Evolutionary conservation across 2,329 filamentous ascomycete species (phyloP).

Genomic region (Aspergillus hiratsukae): DNA sequence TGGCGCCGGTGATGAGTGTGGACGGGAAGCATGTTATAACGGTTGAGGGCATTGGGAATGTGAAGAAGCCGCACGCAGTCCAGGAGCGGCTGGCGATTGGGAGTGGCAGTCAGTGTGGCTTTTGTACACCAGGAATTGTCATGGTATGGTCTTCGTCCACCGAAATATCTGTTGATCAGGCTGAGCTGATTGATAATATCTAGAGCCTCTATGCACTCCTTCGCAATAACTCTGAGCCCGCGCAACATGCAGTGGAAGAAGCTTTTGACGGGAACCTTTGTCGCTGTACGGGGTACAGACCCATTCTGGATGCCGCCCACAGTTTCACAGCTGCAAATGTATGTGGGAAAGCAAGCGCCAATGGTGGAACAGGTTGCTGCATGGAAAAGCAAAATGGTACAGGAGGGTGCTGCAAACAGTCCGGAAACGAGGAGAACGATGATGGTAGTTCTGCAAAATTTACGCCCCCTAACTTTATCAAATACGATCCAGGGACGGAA

Average conservation of each 20-base stretch:
- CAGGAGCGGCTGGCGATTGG: slow-evolving; percentile 88
- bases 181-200: slow-evolving; percentile 6
- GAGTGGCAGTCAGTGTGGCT: slow-evolving; percentile 91
- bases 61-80: slow-evolving; percentile 77
- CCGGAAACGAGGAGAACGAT: slow-evolving; percentile 44
- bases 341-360: slow-evolving; percentile 53
- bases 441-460: slow-evolving; percentile 53
- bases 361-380: slow-evolving; percentile 64
- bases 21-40: slow-evolving; percentile 99
- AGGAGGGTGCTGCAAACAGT: slow-evolving; percentile 64
- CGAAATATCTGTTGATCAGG: too few relatives aligned
- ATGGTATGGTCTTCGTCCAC: slow-evolving; percentile 54
- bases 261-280: slow-evolving; percentile 96
- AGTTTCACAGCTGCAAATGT: slow-evolving; percentile 61
- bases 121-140: slow-evolving; percentile 96
- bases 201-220: slow-evolving; percentile 87
- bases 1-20: slow-evolving; percentile 85
- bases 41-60: slow-evolving; percentile 89
- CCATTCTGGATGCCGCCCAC: slow-evolving; percentile 89
- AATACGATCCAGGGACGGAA: slow-evolving; percentile 89
- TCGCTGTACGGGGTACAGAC: slow-evolving; percentile 89
- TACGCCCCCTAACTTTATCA: slow-evolving; percentile 84
- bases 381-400: slow-evolving; percentile 61
- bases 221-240: slow-evolving; percentile 73
- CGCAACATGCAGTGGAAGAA: slow-evolving; percentile 82